Conservation (phyloP, 1,139 yeast genomes). For the Scheffersomyces parashehatae region DNA sequence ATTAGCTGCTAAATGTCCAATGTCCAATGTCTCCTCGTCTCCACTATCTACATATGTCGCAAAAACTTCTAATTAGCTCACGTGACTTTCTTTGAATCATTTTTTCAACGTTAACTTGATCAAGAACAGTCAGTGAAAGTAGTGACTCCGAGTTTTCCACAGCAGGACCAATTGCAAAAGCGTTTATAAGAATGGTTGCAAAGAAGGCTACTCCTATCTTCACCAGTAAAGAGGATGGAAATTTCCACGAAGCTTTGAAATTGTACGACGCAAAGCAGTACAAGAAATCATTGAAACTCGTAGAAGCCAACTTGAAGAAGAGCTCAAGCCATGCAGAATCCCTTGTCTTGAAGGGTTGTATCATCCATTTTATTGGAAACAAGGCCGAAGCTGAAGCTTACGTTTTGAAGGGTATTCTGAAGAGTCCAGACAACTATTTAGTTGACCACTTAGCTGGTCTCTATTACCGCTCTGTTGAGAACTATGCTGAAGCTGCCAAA, state of each 20-base stretch:
- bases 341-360: slow-evolving; percentile 80
- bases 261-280: slow-evolving; percentile 84
- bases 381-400: slow-evolving; percentile 65
- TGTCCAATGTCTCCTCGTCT: not conserved
- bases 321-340: slow-evolving; percentile 78
- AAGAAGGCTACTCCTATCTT: slow-evolving; percentile 35
- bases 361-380: slow-evolving; percentile 53
- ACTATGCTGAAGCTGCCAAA: slow-evolving; percentile 76
- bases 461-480: slow-evolving; percentile 67
- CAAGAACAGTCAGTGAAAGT: not conserved
- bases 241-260: slow-evolving; percentile 79
- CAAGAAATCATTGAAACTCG: slow-evolving; percentile 76
- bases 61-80: no score
- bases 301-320: slow-evolving; percentile 78
- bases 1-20: not conserved
- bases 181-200: slow-evolving; percentile 18
- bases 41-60: no score
- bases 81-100: not conserved
- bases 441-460: slow-evolving; percentile 88
- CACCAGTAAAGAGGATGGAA: slow-evolving; percentile 59
- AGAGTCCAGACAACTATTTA: slow-evolving; percentile 61
- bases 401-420: slow-evolving; percentile 59
- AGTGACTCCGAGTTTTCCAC: no score
- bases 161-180: not conserved
- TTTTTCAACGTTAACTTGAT: not conserved